A percentile compares a stretch with the other conserved stretches of the same genome.
Evolutionary conservation across 2,329 filamentous ascomycete genomes (phyloP).

Genomic region (Fusarium staphyleae): DNA sequence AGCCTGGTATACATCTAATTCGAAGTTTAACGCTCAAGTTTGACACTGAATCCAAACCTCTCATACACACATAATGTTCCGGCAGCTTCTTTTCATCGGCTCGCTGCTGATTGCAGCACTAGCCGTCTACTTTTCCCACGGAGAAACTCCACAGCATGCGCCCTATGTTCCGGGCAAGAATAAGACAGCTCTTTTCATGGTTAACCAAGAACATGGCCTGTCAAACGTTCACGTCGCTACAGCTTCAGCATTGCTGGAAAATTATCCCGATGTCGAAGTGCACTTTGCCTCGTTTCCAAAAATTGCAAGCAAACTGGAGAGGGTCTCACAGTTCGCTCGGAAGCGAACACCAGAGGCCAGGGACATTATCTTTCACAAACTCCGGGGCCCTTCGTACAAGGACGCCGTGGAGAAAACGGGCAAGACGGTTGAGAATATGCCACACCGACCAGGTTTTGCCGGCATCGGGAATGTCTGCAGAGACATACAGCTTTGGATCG

Average conservation of each 20-base stretch:
- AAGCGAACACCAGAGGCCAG: slow-evolving; percentile 21
- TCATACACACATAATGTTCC: slow-evolving; percentile 5
- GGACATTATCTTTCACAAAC: slow-evolving; percentile 41
- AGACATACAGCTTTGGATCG: slow-evolving; percentile 36
- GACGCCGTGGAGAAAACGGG: slow-evolving; percentile 10
- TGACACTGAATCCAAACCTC: no score
- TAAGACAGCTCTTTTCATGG: slow-evolving; percentile 47
- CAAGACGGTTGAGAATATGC: slow-evolving; percentile 22
- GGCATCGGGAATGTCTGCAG: slow-evolving; percentile 23
- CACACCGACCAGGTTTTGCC: slow-evolving; percentile 31
- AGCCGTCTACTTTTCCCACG: slow-evolving; percentile 2
- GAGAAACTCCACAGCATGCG: neutral
- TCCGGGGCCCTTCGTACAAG: slow-evolving; percentile 33
- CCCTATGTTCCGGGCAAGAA: slow-evolving; percentile 32
- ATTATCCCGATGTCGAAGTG: slow-evolving; percentile 43
- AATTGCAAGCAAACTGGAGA: slow-evolving; percentile 20
- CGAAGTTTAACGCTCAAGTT: no score
- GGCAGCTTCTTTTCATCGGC: slow-evolving; percentile 1
- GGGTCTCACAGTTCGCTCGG: slow-evolving; percentile 14
- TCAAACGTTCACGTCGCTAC: slow-evolving; percentile 50
- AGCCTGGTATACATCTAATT: no score
- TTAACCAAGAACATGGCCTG: slow-evolving; percentile 45
- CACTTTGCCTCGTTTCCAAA: slow-evolving; percentile 47
- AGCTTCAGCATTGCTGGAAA: slow-evolving; percentile 44
- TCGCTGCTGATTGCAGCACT: slow-evolving; percentile 12